Base-by-base conservation (phyloP, 306 rosid genomes). In the Rosa persica region DNA sequence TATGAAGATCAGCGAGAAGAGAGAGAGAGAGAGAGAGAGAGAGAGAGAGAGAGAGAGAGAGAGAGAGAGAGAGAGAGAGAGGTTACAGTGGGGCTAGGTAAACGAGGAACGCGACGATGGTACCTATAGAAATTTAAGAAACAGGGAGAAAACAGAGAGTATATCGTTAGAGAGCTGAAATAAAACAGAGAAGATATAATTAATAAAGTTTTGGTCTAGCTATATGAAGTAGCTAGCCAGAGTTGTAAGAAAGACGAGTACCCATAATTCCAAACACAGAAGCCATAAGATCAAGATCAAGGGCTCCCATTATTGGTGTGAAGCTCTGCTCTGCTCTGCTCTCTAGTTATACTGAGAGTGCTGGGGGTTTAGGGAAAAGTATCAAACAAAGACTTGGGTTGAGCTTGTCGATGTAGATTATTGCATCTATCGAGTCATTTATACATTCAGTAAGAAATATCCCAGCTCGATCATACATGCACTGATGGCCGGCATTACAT, bases 261-360 rank as follows among this genome's bases (percentile, higher is more conserved):
- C 90, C 90, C 80, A 87, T 82, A 76, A 84, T 40, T 73, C 90
- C 90, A 67, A 87, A 79, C 44, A 76, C 67, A 27, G 76, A 46
- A 69, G 86, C 81, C 81, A 84, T 17, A 49, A 27, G 79, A 20
- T 51, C 42, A 67, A 48, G 23, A 44, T 47, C 51, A 30, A 54
- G 47, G 74, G 62, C 38, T 69, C 75, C 80, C 86, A 83, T 86
- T 71, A 15, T 81, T 51, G 57, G 27, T 34, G 19, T 62, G 42
- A 62, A 30, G 68, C 68, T 15, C n/a, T n/a, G 16, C 40, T 22
- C 62, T 6, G 27, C 23, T 58, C 81, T 49, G 25, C n/a, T 67
- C n/a, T 10, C 22, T 39, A 69, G 5, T 52, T 5, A 60, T 4
- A 8, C 22, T 12, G 62, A 72, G 47, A 46, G 12, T 44, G 67